Conservation (phyloP, 306 rosid genomes). For the Vigna mungo region DNA sequence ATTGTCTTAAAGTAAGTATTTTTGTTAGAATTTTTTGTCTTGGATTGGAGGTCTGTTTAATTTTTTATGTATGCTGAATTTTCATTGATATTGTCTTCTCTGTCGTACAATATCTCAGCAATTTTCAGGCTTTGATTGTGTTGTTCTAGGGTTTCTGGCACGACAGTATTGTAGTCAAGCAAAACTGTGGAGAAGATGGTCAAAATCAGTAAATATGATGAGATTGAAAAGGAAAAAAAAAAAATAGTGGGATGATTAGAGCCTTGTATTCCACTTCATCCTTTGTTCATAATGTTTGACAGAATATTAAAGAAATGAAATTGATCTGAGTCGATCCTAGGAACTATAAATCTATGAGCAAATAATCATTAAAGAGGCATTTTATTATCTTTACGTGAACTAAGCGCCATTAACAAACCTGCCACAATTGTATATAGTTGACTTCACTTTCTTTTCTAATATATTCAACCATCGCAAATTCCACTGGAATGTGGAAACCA, state of each 20-base stretch:
- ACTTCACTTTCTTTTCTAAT: constrained; percentile 28
- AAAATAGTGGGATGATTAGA: not conserved
- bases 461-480: constrained; percentile 24
- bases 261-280: constrained; percentile 44
- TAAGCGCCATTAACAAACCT: constrained; percentile 24
- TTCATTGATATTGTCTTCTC: too few species aligned
- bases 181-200: not conserved
- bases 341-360: constrained; percentile 33
- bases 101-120: not conserved
- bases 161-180: not conserved
- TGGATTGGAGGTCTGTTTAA: too few species aligned
- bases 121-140: not conserved
- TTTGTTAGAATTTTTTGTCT: too few species aligned
- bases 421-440: constrained; percentile 36
- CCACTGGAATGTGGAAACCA: constrained; percentile 45
- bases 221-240: not conserved
- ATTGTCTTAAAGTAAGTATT: too few species aligned
- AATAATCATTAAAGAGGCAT: constrained; percentile 18
- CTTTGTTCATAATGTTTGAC: constrained; percentile 26
- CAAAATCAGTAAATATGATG: not conserved
- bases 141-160: not conserved
- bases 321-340: constrained; percentile 25
- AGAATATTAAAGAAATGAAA: constrained; percentile 1
- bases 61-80: too few species aligned
- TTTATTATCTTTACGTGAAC: constrained; percentile 7